Evolutionary conservation across 441 rosid species (phyloP), one percentile per base, ranked within the genome.

Genomic region (Erodium texanum): DNA sequence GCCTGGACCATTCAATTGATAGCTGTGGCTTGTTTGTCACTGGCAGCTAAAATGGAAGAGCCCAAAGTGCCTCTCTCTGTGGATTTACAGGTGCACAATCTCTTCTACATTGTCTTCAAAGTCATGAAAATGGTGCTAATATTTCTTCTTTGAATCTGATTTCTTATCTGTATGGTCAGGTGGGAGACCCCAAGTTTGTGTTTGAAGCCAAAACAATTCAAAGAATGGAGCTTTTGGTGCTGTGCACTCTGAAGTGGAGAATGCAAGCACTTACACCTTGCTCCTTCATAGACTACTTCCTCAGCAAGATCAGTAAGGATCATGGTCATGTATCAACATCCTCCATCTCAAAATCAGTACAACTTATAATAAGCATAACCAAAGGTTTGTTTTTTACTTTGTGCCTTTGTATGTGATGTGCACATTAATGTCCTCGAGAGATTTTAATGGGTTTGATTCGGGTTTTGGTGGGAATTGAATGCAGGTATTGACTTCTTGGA

Each of bases 401-500:
- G 5, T 12, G 58, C 62, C 23, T 6, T 12, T 8, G 7, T 34
- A 20, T 64, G 16, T 7, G 66, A 19, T 48, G 36, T 70, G 24
- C 24, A 9, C 24, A 56, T 58, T 66, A 10, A 27, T 70, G 22
- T 43, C 22, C 56, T 69, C 23, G 15, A 19, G 24, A 2, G 62
- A 22, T 56, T 56, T 56, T 18, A 18, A 56, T 56, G 9, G 2
- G 36, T 2, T n/a, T n/a, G n/a, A n/a, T n/a, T n/a, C n/a, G n/a
- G n/a, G 3, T 5, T 2, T 6, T 38, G 43, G 75, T 76, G 84
- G 79, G 61, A 67, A 73, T 68, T 75, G 77, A 79, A 78, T 85
- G 84, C 87, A 87, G 92, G 81, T 59, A 75, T 82, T 77, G 88
- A 85, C 77, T 83, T 82, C 75, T 73, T 85, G 82, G 89, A 87